phyloP scores from a whole-genome alignment of 768 basidiomycete species.

The Lactifluus subvellereus region DNA sequence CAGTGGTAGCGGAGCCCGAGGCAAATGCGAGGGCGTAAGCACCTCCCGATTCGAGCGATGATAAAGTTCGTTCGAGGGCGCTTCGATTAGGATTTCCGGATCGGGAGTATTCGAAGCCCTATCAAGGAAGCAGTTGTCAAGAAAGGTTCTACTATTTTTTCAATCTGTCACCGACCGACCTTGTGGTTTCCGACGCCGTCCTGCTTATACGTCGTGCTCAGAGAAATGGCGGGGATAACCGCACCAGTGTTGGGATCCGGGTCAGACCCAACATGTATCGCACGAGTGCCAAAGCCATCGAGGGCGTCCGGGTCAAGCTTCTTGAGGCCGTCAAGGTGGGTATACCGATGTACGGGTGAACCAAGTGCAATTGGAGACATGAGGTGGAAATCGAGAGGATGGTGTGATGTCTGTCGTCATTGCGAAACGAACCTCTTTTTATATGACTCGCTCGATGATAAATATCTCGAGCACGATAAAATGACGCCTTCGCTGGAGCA shows the following conservation, averaged over 20 bases:
- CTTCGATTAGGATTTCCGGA: constrained; percentile 84
- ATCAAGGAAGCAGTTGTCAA: not conserved
- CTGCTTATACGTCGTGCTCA: constrained; percentile 93
- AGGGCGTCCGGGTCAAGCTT: constrained; percentile 20
- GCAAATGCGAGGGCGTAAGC: constrained; percentile 71
- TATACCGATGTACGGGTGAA: constrained; percentile 21
- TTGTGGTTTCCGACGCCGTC: constrained; percentile 69
- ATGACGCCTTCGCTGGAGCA: constrained; percentile 13
- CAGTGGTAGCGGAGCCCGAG: constrained; percentile 82
- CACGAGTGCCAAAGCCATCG: constrained; percentile 71
- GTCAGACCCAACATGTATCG: constrained; percentile 85
- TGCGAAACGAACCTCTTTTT: not conserved
- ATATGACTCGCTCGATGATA: not conserved
- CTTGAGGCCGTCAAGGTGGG: constrained; percentile 18
- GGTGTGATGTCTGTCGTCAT: not conserved
- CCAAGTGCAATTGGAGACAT: constrained; percentile 30
- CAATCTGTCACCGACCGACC: constrained; percentile 33
- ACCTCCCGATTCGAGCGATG: constrained; percentile 73
- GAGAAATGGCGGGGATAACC: constrained; percentile 82
- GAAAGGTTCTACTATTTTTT: not conserved
- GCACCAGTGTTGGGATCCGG: constrained; percentile 68
- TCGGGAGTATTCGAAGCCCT: constrained; percentile 91
- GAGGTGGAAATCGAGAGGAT: not conserved
- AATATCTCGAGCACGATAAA: constrained; percentile 5
- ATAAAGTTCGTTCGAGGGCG: constrained; percentile 71